A percentile compares a stretch with the other conserved stretches of the same genome.
phyloP scores from a whole-genome alignment of 2,329 filamentous ascomycete species.

The Trichophyton rubrum region DNA sequence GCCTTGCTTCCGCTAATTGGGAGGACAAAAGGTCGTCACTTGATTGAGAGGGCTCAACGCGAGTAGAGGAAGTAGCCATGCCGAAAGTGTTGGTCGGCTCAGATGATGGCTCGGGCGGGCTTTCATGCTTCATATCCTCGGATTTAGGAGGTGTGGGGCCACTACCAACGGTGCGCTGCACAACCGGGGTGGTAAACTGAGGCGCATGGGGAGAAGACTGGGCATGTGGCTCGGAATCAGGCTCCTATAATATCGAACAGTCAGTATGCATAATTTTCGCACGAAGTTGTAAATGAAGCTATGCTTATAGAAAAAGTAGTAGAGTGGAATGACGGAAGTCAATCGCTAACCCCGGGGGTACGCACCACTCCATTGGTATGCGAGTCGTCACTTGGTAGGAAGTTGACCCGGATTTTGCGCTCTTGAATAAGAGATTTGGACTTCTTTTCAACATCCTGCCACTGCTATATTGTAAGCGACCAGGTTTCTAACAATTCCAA shows the following conservation, averaged over 20 bases:
- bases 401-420: constrained; percentile 88
- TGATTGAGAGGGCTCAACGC: constrained; percentile 34
- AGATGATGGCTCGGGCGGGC: not conserved
- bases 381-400: constrained; percentile 53
- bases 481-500: not conserved
- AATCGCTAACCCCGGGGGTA: constrained; percentile 1
- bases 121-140: constrained; percentile 14
- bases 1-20: constrained; percentile 63
- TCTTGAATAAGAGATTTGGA: constrained; percentile 72
- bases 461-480: constrained; percentile 40
- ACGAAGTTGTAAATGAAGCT: not conserved
- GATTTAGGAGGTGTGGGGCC: constrained; percentile 24
- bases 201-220: constrained; percentile 44
- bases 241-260: constrained; percentile 7
- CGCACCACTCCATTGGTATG: constrained; percentile 15
- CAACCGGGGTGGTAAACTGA: constrained; percentile 35
- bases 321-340: constrained; percentile 5
- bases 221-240: constrained; percentile 38
- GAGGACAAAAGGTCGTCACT: constrained; percentile 50
- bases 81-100: constrained; percentile 10
- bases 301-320: constrained; percentile 13
- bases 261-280: not conserved
- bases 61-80: constrained; percentile 19
- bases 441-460: constrained; percentile 58
- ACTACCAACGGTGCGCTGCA: constrained; percentile 26